Percentiles rank a stretch among this genome's conserved stretches.
Conservation (phyloP, 345 rosid species). For the Eucalyptus guilfoylei region DNA sequence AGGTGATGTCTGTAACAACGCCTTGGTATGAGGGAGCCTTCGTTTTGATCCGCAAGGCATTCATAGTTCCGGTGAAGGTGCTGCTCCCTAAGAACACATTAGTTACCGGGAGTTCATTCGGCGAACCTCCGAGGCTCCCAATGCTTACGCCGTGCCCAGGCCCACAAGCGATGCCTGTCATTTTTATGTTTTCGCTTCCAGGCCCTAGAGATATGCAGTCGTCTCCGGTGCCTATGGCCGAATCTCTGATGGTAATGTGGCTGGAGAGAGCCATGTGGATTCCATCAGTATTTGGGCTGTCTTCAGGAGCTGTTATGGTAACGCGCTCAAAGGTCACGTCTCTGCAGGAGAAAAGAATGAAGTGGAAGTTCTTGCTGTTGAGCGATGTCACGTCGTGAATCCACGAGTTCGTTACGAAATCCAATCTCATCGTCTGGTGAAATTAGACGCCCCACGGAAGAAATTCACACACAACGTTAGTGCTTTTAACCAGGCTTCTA, state of each 20-base stretch:
- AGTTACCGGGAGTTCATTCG: background rate
- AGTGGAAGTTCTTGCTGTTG: conserved; percentile 15
- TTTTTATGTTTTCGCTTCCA: conserved; percentile 13
- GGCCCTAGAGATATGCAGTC: conserved; percentile 41
- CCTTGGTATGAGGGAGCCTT: background rate
- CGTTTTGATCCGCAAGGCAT: conserved; percentile 24
- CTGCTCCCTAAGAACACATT: background rate
- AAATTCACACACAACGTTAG: background rate
- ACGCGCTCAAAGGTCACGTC: background rate
- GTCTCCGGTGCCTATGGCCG: conserved; percentile 38
- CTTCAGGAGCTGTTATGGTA: conserved; percentile 18
- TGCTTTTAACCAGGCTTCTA: background rate
- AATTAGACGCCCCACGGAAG: background rate
- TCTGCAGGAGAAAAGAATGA: background rate
- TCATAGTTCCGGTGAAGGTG: background rate
- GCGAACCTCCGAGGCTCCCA: conserved; percentile 15
- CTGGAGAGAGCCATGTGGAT: conserved; percentile 28
- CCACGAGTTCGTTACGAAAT: background rate
- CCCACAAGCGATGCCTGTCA: conserved; percentile 28
- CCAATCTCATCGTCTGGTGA: background rate
- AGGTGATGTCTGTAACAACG: background rate
- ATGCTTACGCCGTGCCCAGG: conserved; percentile 35
- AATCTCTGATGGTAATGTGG: conserved; percentile 6
- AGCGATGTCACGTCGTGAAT: background rate
- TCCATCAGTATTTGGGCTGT: conserved; percentile 64